Evolutionary conservation across 1,284 basidiomycete genomes (phyloP).

Genomic region (Sporisorium sorghi): DNA sequence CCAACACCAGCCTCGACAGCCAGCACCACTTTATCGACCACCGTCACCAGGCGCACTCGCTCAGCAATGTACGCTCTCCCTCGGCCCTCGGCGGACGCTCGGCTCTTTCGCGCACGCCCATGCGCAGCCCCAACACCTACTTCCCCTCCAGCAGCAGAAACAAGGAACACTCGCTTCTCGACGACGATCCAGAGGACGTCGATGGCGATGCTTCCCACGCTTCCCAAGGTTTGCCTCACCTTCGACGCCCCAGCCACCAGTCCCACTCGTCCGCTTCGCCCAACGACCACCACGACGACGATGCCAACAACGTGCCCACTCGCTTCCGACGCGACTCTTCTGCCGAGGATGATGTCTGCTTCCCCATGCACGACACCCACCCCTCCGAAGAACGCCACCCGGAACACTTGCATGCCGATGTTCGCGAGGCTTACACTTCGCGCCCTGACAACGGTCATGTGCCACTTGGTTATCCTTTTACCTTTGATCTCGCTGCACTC

Average conservation of each 20-base stretch:
- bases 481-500: constrained; percentile 62
- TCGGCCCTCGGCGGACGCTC: constrained; percentile 48
- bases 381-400: constrained; percentile 24
- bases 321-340: constrained; percentile 52
- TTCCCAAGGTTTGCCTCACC: constrained; percentile 33
- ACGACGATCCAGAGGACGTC: constrained; percentile 36
- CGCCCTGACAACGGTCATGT: constrained; percentile 24
- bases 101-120: constrained; percentile 38
- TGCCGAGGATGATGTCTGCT: constrained; percentile 67
- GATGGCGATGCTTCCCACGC: constrained; percentile 41
- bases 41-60: constrained; percentile 64
- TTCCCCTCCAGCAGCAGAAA: constrained; percentile 30
- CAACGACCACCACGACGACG: constrained; percentile 23
- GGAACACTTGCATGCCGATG: constrained; percentile 26
- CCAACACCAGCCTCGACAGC: constrained; percentile 65
- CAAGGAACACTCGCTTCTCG: constrained; percentile 39
- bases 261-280: constrained; percentile 20
- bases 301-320: constrained; percentile 8
- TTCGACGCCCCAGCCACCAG: constrained; percentile 28
- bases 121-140: constrained; percentile 44
- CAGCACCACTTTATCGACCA: constrained; percentile 68
- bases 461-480: constrained; percentile 65
- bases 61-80: constrained; percentile 58
- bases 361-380: constrained; percentile 55
- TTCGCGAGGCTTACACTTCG: constrained; percentile 20